A percentile compares a stretch with the other conserved stretches of the same genome.
These are phyloP conservation scores for Galerina marginata DNA, from an alignment of 768 basidiomycete genomes.

Conservation along the genomic window DNA sequence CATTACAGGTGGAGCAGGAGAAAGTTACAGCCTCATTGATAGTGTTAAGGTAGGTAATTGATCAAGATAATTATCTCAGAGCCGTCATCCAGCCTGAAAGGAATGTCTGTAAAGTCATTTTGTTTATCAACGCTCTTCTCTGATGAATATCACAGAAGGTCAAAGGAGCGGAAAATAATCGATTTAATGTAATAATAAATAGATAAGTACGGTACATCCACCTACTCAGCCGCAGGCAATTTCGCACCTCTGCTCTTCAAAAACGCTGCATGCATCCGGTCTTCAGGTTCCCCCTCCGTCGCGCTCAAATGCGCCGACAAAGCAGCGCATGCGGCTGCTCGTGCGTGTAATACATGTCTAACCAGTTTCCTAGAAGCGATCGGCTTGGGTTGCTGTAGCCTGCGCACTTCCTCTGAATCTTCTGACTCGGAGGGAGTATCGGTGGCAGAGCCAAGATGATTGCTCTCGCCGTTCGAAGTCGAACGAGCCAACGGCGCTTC, in stretches of 20 bases:
- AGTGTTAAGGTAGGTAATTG: no score
- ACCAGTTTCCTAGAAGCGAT: conserved; percentile 34
- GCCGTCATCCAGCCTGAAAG: no score
- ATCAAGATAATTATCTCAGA: no score
- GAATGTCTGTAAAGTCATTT: no score
- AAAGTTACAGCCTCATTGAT: background rate
- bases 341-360: conserved; percentile 36
- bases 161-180: no score
- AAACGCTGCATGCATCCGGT: conserved; percentile 20
- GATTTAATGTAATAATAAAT: no score
- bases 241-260: conserved; percentile 27
- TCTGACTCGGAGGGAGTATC: conserved; percentile 8
- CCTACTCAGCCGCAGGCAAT: conserved; percentile 5
- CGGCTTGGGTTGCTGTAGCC: conserved; percentile 20
- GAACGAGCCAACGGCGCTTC: conserved; percentile 12
- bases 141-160: no score
- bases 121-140: no score
- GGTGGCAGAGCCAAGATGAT: background rate
- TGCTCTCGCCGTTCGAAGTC: background rate
- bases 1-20: background rate
- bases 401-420: conserved; percentile 12
- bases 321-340: conserved; percentile 29
- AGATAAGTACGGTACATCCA: no score
- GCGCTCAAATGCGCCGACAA: conserved; percentile 27
- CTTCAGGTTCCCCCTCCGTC: background rate